A percentile compares a stretch with the other conserved stretches of the same genome.
These are phyloP conservation scores for Suillus plorans DNA, from an alignment of 768 basidiomycete species.

Conservation along the genomic window DNA sequence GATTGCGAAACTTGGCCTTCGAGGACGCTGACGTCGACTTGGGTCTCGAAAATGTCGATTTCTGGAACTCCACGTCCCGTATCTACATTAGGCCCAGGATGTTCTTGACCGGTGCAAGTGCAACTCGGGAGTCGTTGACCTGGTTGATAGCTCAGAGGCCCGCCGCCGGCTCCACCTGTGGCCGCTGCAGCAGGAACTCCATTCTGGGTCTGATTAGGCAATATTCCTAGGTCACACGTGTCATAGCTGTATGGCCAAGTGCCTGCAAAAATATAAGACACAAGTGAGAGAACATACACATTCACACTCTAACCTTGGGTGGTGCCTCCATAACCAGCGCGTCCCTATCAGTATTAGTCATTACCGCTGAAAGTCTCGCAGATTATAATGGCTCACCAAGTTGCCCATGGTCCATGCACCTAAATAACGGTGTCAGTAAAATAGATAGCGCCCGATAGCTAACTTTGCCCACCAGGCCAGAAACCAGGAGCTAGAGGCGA, in stretches of 20 bases:
- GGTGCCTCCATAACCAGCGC: conserved; percentile 87
- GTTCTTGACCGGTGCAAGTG: conserved; percentile 82
- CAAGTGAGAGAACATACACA: conserved; percentile 4
- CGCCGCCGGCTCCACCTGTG: conserved; percentile 51
- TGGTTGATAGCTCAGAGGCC: conserved; percentile 70
- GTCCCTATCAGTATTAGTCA: conserved; percentile 47
- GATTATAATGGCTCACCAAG: conserved; percentile 31
- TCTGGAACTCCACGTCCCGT: conserved; percentile 82
- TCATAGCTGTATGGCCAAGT: conserved; percentile 85
- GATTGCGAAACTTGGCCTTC: conserved; percentile 77
- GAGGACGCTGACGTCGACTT: conserved; percentile 52
- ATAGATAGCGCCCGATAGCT: conserved; percentile 19
- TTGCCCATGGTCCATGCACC: conserved; percentile 82
- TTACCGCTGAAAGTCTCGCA: conserved; percentile 3
- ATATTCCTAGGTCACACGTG: conserved; percentile 83
- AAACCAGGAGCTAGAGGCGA: conserved; percentile 59
- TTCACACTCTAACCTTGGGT: conserved; percentile 57
- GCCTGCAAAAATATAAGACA: conserved; percentile 24
- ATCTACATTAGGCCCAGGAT: conserved; percentile 76
- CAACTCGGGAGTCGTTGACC: conserved; percentile 88
- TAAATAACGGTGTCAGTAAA: conserved; percentile 19
- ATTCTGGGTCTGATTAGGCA: conserved; percentile 74
- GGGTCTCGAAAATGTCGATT: conserved; percentile 90
- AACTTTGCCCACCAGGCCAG: conserved; percentile 71
- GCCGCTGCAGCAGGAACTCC: conserved; percentile 58